Conservation (phyloP, 2,329 filamentous ascomycete species). For the Gaeumannomyces tritici region DNA sequence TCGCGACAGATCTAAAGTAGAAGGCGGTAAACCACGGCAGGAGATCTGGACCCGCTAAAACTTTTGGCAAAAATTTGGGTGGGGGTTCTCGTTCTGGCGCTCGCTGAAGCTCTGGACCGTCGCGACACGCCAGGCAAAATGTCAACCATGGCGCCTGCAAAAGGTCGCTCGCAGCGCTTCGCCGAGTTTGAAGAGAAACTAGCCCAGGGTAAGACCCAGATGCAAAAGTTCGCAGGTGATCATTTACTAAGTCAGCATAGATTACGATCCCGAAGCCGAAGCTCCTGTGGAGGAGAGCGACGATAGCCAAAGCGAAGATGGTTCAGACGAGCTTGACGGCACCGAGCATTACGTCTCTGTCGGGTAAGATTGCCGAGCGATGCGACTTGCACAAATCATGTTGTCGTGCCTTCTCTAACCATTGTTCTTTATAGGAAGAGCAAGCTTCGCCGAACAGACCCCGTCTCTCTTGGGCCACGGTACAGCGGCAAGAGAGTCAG, state of each 20-base stretch:
- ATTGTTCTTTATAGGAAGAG: slow-evolving; percentile 51
- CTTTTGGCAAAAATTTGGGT: slow-evolving; percentile 5
- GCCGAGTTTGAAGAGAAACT: slow-evolving; percentile 53
- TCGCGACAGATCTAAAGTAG: background rate
- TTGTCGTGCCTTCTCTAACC: slow-evolving; percentile 2
- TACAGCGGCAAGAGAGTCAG: slow-evolving; percentile 73
- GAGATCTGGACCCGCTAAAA: slow-evolving; percentile 3
- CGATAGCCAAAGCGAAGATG: slow-evolving; percentile 24
- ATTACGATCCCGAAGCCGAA: slow-evolving; percentile 72
- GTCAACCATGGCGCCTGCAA: slow-evolving; percentile 36
- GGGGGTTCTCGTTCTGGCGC: background rate
- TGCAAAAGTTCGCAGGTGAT: background rate
- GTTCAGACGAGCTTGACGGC: slow-evolving; percentile 42
- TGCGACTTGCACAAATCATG: background rate
- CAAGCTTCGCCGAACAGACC: slow-evolving; percentile 67
- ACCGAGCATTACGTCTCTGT: slow-evolving; percentile 83
- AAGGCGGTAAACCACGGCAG: slow-evolving; percentile 4
- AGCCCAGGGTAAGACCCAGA: slow-evolving; percentile 42
- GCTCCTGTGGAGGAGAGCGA: slow-evolving; percentile 40
- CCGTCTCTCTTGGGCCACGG: slow-evolving; percentile 60
- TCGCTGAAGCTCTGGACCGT: background rate
- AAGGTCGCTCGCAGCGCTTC: slow-evolving; percentile 49
- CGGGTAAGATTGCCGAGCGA: slow-evolving; percentile 35
- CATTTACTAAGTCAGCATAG: slow-evolving; percentile 29
- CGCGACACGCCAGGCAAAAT: background rate